These are phyloP conservation scores for Phialophora expanda DNA, from an alignment of 2,329 filamentous ascomycete species.

Conservation along the genomic window DNA sequence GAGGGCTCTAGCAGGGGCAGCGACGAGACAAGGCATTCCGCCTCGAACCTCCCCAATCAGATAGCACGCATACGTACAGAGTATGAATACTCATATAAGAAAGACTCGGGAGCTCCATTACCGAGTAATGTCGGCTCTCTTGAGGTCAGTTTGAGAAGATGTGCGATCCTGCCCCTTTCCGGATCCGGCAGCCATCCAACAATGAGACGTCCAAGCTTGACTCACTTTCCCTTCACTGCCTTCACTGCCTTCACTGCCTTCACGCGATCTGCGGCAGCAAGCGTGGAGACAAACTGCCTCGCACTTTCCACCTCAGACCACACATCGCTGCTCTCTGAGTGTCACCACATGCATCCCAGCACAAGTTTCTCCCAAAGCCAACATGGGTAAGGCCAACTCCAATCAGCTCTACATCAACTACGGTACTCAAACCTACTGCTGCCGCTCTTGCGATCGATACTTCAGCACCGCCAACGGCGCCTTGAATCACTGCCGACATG, in stretches of 20 bases:
- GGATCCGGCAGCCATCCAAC: not conserved
- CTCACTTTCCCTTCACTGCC: not conserved
- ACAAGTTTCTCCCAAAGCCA: not conserved
- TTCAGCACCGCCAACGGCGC: slow-evolving; percentile 19
- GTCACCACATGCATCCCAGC: not conserved
- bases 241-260: too few relatives aligned
- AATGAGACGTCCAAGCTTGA: not conserved
- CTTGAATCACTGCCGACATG: slow-evolving; percentile 27
- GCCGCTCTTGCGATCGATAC: slow-evolving; percentile 20
- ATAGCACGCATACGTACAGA: not conserved
- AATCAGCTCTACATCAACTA: slow-evolving; percentile 2
- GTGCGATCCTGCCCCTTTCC: not conserved
- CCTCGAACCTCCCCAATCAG: not conserved
- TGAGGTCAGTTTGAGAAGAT: not conserved
- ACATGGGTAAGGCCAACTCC: not conserved
- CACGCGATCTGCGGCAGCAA: too few relatives aligned
- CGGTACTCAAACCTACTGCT: slow-evolving; percentile 10
- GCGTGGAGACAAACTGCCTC: too few relatives aligned
- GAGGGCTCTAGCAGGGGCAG: not conserved
- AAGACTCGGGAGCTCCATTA: not conserved
- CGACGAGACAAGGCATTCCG: not conserved
- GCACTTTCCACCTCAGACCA: not conserved
- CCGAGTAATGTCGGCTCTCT: not conserved
- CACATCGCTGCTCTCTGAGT: not conserved
- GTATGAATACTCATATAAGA: not conserved